Base-by-base conservation (phyloP, 257 asterid genomes). In the Leptodermis oblonga region DNA sequence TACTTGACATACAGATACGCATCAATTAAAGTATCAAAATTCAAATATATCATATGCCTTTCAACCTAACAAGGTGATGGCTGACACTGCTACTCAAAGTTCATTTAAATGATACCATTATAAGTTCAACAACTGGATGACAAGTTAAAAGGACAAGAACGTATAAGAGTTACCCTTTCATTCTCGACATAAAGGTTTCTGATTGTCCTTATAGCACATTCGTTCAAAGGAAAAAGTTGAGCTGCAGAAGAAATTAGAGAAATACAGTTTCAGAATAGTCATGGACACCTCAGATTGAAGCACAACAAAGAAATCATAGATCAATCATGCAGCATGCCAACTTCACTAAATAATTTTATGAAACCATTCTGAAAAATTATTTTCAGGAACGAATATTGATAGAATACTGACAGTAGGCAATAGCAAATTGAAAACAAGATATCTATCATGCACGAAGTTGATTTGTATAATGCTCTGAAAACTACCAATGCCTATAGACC, bases 121-220 rank as follows among this genome's bases (percentile, higher is more conserved):
- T 49, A 61, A 52, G 46, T 25, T 20, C 22, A 8, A 63, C 28
- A 56, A 43, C 1, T 18, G 58, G 43, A 67, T 42, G 20, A 12
- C 17, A 22, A 43, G 43, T 7, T 18, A 56, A 43, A 1, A 22
- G 70, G 54, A 45, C 67, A 43, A 7, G 65, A 4, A 18, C 46
- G 17, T 33, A 34, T 18, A 33, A 62, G 28, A 62, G 56, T 84
- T 84, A 92, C 98, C 95, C 98, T 85, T 90, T 92, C 98, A 76
- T 90, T 92, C 77, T 90, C 97, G 37, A 84, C 79, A 71, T 88
- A 90, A 73, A 92, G 82, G 75, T 90, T 90, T 80, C 86, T 83
- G 80, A 90, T 86, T 62, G 97, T 90, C 84, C 97, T 88, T 65
- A 89, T 74, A 25, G 98, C 97, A 39, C 98, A 95, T 81, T 90